Base-by-base conservation (phyloP, 2,329 filamentous ascomycete genomes). In the Fusarium beomiforme region DNA sequence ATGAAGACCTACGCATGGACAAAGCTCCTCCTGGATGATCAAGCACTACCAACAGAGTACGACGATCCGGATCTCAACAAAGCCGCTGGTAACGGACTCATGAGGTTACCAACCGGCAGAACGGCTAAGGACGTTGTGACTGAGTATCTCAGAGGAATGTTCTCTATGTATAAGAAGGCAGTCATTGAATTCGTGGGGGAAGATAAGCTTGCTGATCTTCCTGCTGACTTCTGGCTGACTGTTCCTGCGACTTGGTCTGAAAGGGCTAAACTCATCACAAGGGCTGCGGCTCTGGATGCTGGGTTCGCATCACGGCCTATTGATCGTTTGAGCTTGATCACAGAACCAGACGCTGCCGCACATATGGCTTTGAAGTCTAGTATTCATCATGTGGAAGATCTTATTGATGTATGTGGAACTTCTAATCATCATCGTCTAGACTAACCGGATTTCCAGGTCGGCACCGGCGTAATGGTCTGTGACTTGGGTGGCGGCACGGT, bases 361-460 rank as follows among this genome's bases (percentile, higher is more conserved):
- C 49, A 51, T 26, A 51, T 51, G 49, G 49, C 49, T 51, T 16
- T 51, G 6, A 51, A 51, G 33, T 51, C 49, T 9, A 51, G 49
- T 4, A 51, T 51, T 39, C 33, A 51, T 26, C 49, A 51, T 2
- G 49, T 51, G 1, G 49, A 37, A 51, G 49, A 51, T 16, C 33
- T 51, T 1, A 37, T 51, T 7, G 49, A 51, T 37, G 49, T n/a
- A n/a, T 12, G 49, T 12, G n/a, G 7, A 0, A 12, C 21, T 2
- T 19, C 17, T 51, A 8, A 9, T 9, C 3, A 14, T 26, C n/a
- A 5, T 2, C 5, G 17, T 8, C 6, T 17, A n/a, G 8, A 1
- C 23, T 51, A 19, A 51, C 23, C n/a, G 13, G 4, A 6, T 4
- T 12, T 3, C n/a, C n/a, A 51, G 49, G 49, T 51, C 6, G 49